Evolutionary conservation across 441 rosid genomes (phyloP).

Genomic region (Rhodomyrtus psidioides): DNA sequence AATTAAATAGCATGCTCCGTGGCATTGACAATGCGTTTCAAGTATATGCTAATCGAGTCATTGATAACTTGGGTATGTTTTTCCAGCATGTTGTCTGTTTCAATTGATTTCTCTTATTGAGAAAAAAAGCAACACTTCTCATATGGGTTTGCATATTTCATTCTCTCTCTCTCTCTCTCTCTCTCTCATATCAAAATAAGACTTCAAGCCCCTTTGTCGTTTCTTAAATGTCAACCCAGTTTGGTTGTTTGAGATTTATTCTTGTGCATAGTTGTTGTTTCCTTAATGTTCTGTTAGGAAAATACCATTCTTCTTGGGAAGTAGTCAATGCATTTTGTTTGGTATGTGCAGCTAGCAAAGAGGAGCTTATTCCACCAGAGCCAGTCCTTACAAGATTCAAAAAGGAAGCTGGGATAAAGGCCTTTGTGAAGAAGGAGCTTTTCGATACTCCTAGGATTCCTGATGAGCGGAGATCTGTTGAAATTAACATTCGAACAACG

Average conservation of each 20-base stretch:
- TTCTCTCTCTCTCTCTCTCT: not conserved
- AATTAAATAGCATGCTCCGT: constrained; percentile 66
- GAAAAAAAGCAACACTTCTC: not conserved
- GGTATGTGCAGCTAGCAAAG: constrained; percentile 66
- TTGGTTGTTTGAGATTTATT: not conserved
- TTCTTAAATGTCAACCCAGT: not conserved
- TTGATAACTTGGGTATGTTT: constrained; percentile 72
- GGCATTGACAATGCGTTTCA: constrained; percentile 96
- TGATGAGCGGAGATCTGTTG: constrained; percentile 65
- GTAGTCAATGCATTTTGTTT: constrained; percentile 7
- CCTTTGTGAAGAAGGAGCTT: constrained; percentile 91
- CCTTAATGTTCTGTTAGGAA: not conserved
- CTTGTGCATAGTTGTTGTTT: not conserved
- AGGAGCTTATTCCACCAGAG: constrained; percentile 89
- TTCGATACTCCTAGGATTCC: constrained; percentile 62
- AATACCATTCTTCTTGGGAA: not conserved
- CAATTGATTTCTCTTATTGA: not conserved
- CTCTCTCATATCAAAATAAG: not conserved
- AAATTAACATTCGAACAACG: constrained; percentile 55
- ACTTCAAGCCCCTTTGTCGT: not conserved
- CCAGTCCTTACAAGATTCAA: constrained; percentile 89
- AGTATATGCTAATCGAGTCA: constrained; percentile 74
- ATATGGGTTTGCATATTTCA: not conserved
- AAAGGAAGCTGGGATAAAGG: constrained; percentile 90
- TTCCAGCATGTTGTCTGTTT: constrained; percentile 5